These are phyloP conservation scores for Dianthus caryophyllus DNA, from an alignment of 148 eudicot species.

Conservation along the genomic window DNA sequence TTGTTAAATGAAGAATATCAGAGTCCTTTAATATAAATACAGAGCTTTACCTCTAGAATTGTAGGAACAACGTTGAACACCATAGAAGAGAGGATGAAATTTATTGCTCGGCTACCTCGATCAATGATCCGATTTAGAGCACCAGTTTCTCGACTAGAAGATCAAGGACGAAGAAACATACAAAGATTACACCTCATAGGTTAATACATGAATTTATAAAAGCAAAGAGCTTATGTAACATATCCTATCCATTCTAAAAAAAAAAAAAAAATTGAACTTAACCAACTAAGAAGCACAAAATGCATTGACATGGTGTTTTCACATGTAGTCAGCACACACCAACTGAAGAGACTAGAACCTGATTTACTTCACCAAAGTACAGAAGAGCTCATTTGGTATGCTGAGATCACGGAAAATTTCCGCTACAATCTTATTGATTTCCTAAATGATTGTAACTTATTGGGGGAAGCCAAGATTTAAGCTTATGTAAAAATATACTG, in stretches of 20 bases:
- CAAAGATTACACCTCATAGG: constrained; percentile 10
- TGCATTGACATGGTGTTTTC: neutral
- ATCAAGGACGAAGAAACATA: constrained; percentile 21
- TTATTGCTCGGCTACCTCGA: constrained; percentile 99
- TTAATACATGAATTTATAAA: neutral
- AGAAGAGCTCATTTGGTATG: neutral
- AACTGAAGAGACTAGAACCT: neutral
- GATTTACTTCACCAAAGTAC: neutral
- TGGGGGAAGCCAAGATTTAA: neutral
- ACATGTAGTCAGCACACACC: neutral
- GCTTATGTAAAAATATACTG: no score
- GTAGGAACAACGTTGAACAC: constrained; percentile 92
- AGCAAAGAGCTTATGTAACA: neutral
- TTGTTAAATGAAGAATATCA: constrained; percentile 1
- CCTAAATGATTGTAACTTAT: neutral
- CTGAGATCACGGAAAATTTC: neutral
- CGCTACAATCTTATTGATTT: neutral
- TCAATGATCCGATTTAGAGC: constrained; percentile 84
- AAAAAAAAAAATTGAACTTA: neutral
- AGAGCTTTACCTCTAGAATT: constrained; percentile 64
- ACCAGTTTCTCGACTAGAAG: constrained; percentile 90
- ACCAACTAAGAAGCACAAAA: neutral
- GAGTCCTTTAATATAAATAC: constrained; percentile 14
- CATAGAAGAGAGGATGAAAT: constrained; percentile 87
- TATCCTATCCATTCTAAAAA: neutral